Evolutionary conservation across 257 asterid genomes (phyloP), one percentile per base, ranked within the genome.

Genomic region (Solanum tacnaense): DNA sequence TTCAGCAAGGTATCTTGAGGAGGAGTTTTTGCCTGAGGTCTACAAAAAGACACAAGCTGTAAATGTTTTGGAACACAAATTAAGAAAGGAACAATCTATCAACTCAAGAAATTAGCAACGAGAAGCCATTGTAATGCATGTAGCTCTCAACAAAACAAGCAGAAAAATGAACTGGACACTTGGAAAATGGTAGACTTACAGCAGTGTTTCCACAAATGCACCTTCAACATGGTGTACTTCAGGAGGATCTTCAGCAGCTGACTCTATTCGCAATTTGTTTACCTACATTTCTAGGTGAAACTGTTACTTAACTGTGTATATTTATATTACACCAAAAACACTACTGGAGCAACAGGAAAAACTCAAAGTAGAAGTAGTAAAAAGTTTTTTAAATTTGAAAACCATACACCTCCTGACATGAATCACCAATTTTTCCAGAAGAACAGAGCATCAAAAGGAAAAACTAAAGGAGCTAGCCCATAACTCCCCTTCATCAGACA

Each of bases 181-280:
- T 84, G 38, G 70, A 83, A 65, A 86, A 27, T 89, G 32, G 44
- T 21, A 82, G 90, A 86, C 99, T 93, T 91, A 97, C 99, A 95
- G 89, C 67, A 96, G 52, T 68, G 98, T 95, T 88, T 97, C 99
- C 91, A 97, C 97, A 92, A 97, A 97, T 91, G 99, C 99, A 86
- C 94, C 98, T 91, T 97, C 98, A 6, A 97, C 96, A 56, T 96
- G 98, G 94, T 95, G 95, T 86, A 89, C 89, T 91, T 96, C 98
- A 84, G 89, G 96, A 89, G 92, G 89, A 89, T 96, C 99, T 58
- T 93, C 99, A 62, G 92, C 88, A 89, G 90, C 93, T 60, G 99
- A 93, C 91, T 97, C 99, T 29, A 91, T 68, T 89, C 95, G 94
- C 92, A 96, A 92, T 89, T 94, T 96, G 94, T 95, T 96, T 87